Conservation (phyloP, 805 yeast genomes). For the Diddensiella santjacobensis region DNA sequence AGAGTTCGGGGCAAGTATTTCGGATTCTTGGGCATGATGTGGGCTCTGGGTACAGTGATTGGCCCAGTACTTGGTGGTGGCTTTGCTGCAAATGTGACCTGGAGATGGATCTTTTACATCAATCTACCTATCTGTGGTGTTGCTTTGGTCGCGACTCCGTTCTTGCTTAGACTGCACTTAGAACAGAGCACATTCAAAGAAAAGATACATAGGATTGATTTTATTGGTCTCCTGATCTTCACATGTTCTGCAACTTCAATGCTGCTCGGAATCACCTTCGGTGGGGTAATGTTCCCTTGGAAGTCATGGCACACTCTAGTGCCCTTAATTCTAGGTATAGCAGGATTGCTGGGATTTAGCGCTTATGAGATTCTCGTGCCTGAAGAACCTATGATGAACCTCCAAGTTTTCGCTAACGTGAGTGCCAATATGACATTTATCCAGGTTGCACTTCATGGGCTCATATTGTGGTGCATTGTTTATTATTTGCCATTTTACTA, state of each 20-base stretch:
- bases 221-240: slow-evolving; percentile 44
- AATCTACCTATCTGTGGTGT: slow-evolving; percentile 41
- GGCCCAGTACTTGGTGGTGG: slow-evolving; percentile 56
- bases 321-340: slow-evolving; percentile 44
- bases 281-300: slow-evolving; percentile 53
- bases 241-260: slow-evolving; percentile 44
- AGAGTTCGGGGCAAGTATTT: slow-evolving; percentile 5
- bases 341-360: slow-evolving; percentile 34
- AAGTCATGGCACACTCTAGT: slow-evolving; percentile 49
- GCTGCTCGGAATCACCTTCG: slow-evolving; percentile 50
- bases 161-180: slow-evolving; percentile 47
- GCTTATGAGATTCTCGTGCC: slow-evolving; percentile 35
- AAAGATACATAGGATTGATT: slow-evolving; percentile 46
- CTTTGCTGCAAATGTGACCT: slow-evolving; percentile 37
- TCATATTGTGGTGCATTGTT: slow-evolving; percentile 39
- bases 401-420: slow-evolving; percentile 37
- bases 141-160: slow-evolving; percentile 34
- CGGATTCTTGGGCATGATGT: background rate
- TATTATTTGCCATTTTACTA: slow-evolving; percentile 49
- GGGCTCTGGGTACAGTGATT: slow-evolving; percentile 33
- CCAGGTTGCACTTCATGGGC: slow-evolving; percentile 44
- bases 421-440: slow-evolving; percentile 40
- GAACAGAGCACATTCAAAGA: slow-evolving; percentile 39
- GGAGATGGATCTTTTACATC: slow-evolving; percentile 53
- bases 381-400: slow-evolving; percentile 45